Evolutionary conservation across 2,329 filamentous ascomycete species (phyloP).

Genomic region (Scedosporium apiospermum): DNA sequence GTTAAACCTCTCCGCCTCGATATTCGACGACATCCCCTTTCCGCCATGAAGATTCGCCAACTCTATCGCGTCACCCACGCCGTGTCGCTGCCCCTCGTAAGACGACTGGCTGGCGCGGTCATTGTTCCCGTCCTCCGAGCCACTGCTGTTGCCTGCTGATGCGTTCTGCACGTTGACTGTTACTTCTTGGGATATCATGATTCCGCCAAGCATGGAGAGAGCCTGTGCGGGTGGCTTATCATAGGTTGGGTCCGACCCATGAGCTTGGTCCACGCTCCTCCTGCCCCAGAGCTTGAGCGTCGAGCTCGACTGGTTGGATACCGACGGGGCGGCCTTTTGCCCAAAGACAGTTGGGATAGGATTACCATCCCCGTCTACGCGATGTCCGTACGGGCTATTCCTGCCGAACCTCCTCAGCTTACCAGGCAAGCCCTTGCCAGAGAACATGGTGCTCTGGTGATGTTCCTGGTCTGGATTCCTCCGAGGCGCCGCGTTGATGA

Average conservation of each 20-base stretch:
- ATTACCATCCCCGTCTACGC: constrained; percentile 20
- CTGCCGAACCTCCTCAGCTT: not conserved
- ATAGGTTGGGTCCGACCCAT: constrained; percentile 7
- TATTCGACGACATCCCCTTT: constrained; percentile 18
- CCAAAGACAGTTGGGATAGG: constrained; percentile 14
- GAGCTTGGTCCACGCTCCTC: constrained; percentile 9
- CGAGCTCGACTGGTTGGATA: constrained; percentile 19
- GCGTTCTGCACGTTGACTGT: constrained; percentile 33
- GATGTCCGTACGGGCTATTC: constrained; percentile 7
- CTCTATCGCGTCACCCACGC: constrained; percentile 4
- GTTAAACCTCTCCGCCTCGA: constrained; percentile 23
- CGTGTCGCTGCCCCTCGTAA: not conserved
- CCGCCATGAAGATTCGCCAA: constrained; percentile 12
- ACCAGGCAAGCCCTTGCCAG: not conserved
- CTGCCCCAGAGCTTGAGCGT: constrained; percentile 23
- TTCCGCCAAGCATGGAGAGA: constrained; percentile 36
- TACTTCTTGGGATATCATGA: constrained; percentile 54
- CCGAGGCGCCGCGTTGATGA: constrained; percentile 22
- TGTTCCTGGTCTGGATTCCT: not conserved
- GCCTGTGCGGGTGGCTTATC: constrained; percentile 10
- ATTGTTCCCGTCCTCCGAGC: not conserved
- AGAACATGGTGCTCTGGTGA: not conserved
- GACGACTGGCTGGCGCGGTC: constrained; percentile 4
- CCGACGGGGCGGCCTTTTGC: not conserved
- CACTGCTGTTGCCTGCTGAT: not conserved